Evolutionary conservation across 495 filamentous ascomycete genomes (phyloP), one percentile per base, ranked within the genome.

Genomic region (Letharia columbiana): DNA sequence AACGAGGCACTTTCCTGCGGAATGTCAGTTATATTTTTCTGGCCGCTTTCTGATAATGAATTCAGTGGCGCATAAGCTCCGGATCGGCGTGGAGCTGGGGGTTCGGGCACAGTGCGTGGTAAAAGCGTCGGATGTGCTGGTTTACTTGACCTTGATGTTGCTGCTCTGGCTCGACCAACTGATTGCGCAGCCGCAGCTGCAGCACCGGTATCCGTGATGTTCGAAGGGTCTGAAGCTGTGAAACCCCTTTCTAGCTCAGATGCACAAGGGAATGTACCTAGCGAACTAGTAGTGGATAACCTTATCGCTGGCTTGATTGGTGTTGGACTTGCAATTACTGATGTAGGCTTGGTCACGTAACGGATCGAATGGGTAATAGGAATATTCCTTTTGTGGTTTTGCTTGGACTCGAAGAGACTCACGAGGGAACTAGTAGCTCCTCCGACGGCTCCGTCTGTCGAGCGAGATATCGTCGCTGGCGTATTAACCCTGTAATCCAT

Each of bases 341-440:
- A 56, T n/a, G 64, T n/a, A 33, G 20, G 64, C 59, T 64, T 58
- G 33, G 15, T 40, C 54, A 60, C 56, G 50, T 61, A 71, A 54
- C 45, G 67, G 58, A 69, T 68, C 61, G 70, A 76, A 39, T 66
- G 44, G 12, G 40, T 54, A 20, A 45, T 44, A 61, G 63, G 62
- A 23, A 23, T 40, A 35, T 49, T n/a, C 35, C 7, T 23, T 42
- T 73, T 73, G 23, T 70, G 56, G 5, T 66, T 65, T 17, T 72
- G 63, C 62, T 75, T 76, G 23, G 71, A 66, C 74, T 90, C 87
- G 68, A 88, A 90, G 67, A 89, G 75, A 20, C 80, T 78, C 60
- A 89, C 82, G 28, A 89, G 75, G 12, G 84, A 78, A 23, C 77
- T 83, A 0, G 86, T 87, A 4, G 84, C 77, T 62, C 76, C 71